phyloP scores from a whole-genome alignment of 2,329 filamentous ascomycete genomes.

The Phoma sp. region DNA sequence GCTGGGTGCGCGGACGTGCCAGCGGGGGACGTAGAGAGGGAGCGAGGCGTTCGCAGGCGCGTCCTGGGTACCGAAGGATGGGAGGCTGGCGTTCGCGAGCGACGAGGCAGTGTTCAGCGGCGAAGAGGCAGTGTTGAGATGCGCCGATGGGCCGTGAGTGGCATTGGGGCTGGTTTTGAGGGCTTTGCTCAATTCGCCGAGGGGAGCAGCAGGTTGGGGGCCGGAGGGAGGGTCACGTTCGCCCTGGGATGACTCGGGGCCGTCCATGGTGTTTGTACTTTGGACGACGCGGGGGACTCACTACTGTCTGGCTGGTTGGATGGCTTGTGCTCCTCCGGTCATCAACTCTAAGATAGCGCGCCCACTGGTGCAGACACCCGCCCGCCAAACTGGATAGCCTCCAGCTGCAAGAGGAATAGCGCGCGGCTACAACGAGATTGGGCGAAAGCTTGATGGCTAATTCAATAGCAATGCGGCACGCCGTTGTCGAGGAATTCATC shows the following conservation, averaged over 20 bases:
- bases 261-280: slow-evolving; percentile 44
- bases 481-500: not conserved
- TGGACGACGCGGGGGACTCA: slow-evolving; percentile 34
- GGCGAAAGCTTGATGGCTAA: not conserved
- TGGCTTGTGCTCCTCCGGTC: slow-evolving; percentile 16
- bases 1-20: slow-evolving; percentile 36
- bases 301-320: slow-evolving; percentile 30
- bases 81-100: slow-evolving; percentile 11
- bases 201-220: slow-evolving; percentile 24
- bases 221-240: slow-evolving; percentile 15
- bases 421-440: not conserved
- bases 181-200: slow-evolving; percentile 17
- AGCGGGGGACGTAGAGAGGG: slow-evolving; percentile 26
- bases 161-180: slow-evolving; percentile 9
- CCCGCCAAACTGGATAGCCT: slow-evolving; percentile 1
- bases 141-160: slow-evolving; percentile 2
- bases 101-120: slow-evolving; percentile 8
- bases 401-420: slow-evolving; percentile 11
- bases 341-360: slow-evolving; percentile 16
- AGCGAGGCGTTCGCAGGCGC: slow-evolving; percentile 36
- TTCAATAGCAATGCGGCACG: not conserved
- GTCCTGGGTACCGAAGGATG: slow-evolving; percentile 4
- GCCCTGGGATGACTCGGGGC: slow-evolving; percentile 31
- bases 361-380: slow-evolving; percentile 9
- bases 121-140: slow-evolving; percentile 7